Conservation (phyloP, 2,329 filamentous ascomycete genomes). For the Pseudogymnoascus destructans region DNA sequence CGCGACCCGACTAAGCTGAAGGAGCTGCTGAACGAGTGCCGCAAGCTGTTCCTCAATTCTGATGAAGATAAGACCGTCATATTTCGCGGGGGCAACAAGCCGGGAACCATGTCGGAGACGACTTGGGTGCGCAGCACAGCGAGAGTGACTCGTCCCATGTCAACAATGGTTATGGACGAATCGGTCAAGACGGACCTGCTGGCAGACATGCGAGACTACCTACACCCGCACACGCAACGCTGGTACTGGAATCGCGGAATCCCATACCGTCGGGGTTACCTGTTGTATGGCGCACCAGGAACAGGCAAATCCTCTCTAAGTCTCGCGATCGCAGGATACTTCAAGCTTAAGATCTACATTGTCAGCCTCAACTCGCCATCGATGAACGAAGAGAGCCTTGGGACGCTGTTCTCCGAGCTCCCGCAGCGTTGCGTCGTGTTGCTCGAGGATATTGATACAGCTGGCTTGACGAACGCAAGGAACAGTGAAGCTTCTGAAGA, state of each 20-base stretch:
- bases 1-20: slow-evolving; percentile 48
- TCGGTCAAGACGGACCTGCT: slow-evolving; percentile 46
- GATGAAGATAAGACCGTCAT: slow-evolving; percentile 52
- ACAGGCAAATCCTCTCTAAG: slow-evolving; percentile 66
- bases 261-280: slow-evolving; percentile 71
- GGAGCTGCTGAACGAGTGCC: slow-evolving; percentile 46
- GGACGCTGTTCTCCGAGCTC: slow-evolving; percentile 50
- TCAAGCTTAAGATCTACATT: slow-evolving; percentile 60
- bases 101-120: slow-evolving; percentile 30
- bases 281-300: slow-evolving; percentile 68
- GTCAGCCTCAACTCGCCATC: slow-evolving; percentile 49
- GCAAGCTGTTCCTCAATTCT: slow-evolving; percentile 39
- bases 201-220: slow-evolving; percentile 48
- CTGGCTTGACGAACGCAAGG: slow-evolving; percentile 52
- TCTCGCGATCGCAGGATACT: slow-evolving; percentile 56
- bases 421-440: slow-evolving; percentile 60
- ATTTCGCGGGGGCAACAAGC: slow-evolving; percentile 41
- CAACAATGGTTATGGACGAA: slow-evolving; percentile 52
- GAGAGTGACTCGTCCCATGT: slow-evolving; percentile 46
- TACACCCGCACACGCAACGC: slow-evolving; percentile 47
- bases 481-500: slow-evolving; percentile 20
- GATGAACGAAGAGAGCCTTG: slow-evolving; percentile 53
- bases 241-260: slow-evolving; percentile 81
- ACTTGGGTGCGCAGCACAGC: slow-evolving; percentile 50
- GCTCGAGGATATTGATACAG: slow-evolving; percentile 64